Evolutionary conservation across 2,329 filamentous ascomycete genomes (phyloP).

Genomic region (Pseudogymnoascus sp.): DNA sequence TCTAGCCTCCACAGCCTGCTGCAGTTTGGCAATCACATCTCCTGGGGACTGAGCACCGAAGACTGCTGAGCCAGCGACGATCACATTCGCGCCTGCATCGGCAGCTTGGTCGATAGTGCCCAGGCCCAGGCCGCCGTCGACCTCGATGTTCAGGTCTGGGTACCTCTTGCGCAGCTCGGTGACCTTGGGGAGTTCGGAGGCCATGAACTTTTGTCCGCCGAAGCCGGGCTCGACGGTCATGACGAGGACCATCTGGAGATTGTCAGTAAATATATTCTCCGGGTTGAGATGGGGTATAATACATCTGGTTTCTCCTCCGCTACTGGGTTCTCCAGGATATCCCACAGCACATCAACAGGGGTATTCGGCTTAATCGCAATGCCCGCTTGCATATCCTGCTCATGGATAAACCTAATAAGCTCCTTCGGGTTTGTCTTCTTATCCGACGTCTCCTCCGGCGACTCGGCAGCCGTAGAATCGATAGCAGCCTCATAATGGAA

Average conservation of each 20-base stretch:
- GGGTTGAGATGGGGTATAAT: slow-evolving; percentile 34
- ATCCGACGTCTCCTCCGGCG: slow-evolving; percentile 61
- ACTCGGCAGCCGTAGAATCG: slow-evolving; percentile 71
- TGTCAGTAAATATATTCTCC: slow-evolving; percentile 11
- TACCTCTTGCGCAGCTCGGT: slow-evolving; percentile 73
- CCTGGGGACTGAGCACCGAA: slow-evolving; percentile 86
- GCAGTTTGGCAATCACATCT: slow-evolving; percentile 75
- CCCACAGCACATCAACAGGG: slow-evolving; percentile 82
- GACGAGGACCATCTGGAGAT: slow-evolving; percentile 80
- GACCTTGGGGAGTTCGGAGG: slow-evolving; percentile 90
- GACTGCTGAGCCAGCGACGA: slow-evolving; percentile 91
- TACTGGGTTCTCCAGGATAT: slow-evolving; percentile 68
- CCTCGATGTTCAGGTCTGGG: slow-evolving; percentile 91
- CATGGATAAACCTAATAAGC: slow-evolving; percentile 85
- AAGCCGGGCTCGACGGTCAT: slow-evolving; percentile 99
- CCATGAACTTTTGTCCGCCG: slow-evolving; percentile 98
- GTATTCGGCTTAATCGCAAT: slow-evolving; percentile 95
- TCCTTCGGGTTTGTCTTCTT: slow-evolving; percentile 73
- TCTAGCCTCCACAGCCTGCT: slow-evolving; percentile 66
- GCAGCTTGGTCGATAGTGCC: slow-evolving; percentile 90
- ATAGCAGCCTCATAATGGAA: slow-evolving; percentile 98
- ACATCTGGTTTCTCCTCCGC: slow-evolving; percentile 81
- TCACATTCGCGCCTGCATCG: slow-evolving; percentile 93
- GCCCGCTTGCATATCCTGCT: slow-evolving; percentile 77
- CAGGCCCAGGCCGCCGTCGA: slow-evolving; percentile 84